Evolutionary conservation across 2,329 filamentous ascomycete species (phyloP), one percentile per base, ranked within the genome.

Genomic region (Hypoxylon sp.): DNA sequence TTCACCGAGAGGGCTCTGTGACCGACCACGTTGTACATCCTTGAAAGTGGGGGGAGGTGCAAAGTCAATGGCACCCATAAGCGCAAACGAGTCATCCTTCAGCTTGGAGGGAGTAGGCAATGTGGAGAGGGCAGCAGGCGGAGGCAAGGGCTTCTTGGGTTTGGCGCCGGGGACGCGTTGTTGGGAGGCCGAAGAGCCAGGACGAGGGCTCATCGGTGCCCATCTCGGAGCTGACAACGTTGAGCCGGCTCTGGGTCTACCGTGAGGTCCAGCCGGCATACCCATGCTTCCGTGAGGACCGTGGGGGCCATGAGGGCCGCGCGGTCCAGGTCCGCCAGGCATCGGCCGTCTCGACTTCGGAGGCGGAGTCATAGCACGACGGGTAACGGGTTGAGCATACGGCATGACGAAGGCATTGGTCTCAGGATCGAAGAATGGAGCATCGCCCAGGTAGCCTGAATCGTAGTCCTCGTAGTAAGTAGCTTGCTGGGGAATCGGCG

Each of bases 281-380:
- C 78, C 79, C 78, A 81, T 82, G 43, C 69, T 69, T 57, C 66
- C 64, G 15, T 65, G 62, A 52, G 72, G 67, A 30, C 71, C 73
- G 13, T 65, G 72, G 32, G 73, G 71, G 1, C 74, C 73, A 24
- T 60, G 69, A 2, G 73, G 74, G 4, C 75, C 73, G 34, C 72
- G 71, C 39, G 59, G 65, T 46, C 73, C 67, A 7, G 73, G 69
- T 43, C 73, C 73, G 39, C 73, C 73, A 22, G 74, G 74, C 75
- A 79, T 78, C 10, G 73, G 75, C 32, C 74, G 72, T 51, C 75
- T 69, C 52, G 68, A 70, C 46, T 58, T 81, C 1, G 94, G 94
- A 17, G 94, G 94, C 54, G 94, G 94, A 19, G 94, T 98, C 94
- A 98, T 97, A 54, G 94, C 94, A 73, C 94, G 91, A 71, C 94